Conservation (phyloP, 768 basidiomycete species). For the Mycena rebaudengoi region DNA sequence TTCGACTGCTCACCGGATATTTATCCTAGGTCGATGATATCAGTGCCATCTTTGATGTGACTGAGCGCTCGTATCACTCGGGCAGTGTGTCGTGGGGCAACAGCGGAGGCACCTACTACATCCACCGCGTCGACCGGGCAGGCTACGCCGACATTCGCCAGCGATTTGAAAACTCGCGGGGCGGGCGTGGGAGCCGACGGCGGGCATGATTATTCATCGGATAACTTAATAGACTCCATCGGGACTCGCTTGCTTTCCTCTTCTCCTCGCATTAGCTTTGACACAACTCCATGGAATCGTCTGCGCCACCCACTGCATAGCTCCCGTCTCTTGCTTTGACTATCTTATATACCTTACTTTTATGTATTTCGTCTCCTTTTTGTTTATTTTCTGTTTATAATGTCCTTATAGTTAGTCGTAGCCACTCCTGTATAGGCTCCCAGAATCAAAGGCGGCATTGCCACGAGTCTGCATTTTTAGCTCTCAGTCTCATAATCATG, state of each 20-base stretch:
- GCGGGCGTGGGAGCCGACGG: conserved; percentile 30
- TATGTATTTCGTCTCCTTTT: background rate
- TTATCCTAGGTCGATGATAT: conserved; percentile 73
- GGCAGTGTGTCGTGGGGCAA: conserved; percentile 88
- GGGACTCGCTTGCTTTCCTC: too few relatives aligned
- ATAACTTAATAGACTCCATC: too few relatives aligned
- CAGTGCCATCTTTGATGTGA: conserved; percentile 82
- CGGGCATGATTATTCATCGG: background rate
- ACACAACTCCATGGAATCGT: conserved; percentile 5
- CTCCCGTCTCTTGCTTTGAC: too few relatives aligned
- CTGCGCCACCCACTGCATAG: too few relatives aligned
- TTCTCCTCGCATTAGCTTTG: conserved; percentile 14
- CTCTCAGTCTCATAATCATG: too few relatives aligned
- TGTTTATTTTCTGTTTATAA: conserved; percentile 1
- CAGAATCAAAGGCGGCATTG: too few relatives aligned
- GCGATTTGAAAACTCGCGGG: conserved; percentile 61
- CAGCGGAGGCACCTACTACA: conserved; percentile 72
- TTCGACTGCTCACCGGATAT: conserved; percentile 1
- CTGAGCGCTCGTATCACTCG: conserved; percentile 69
- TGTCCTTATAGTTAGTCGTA: background rate
- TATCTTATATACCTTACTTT: conserved; percentile 10
- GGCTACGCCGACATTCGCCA: conserved; percentile 70
- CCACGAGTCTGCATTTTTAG: too few relatives aligned
- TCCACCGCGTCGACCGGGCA: conserved; percentile 80
- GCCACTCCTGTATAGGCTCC: too few relatives aligned